These are phyloP conservation scores for Fusarium sp. DNA, from an alignment of 2,329 filamentous ascomycete species.

Conservation along the genomic window DNA sequence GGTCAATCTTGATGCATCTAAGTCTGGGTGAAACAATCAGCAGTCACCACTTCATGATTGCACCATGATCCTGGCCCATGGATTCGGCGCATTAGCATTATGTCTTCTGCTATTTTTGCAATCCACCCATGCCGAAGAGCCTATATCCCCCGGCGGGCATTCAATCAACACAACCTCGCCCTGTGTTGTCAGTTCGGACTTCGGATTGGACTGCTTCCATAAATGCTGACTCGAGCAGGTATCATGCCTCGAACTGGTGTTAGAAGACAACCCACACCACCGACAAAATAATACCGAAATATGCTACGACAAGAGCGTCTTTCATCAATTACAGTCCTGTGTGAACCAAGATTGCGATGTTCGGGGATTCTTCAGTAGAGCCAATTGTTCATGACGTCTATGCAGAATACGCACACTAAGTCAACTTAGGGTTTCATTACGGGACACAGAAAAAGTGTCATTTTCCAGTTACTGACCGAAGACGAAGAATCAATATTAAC, in stretches of 20 bases:
- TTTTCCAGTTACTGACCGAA: not conserved
- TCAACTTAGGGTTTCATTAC: not conserved
- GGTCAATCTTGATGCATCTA: too few relatives aligned
- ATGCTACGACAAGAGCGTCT: not conserved
- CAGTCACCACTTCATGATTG: too few relatives aligned
- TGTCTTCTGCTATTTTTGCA: not conserved
- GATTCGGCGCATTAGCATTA: not conserved
- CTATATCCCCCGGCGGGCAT: not conserved
- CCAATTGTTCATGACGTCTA: fast-evolving
- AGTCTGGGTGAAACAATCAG: too few relatives aligned
- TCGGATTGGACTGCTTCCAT: fast-evolving
- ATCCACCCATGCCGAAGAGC: fast-evolving
- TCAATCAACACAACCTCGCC: not conserved
- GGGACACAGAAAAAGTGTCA: not conserved
- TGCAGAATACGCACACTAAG: not conserved
- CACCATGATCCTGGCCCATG: not conserved
- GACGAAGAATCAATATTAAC: not conserved
- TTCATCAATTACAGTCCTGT: not conserved
- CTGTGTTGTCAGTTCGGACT: not conserved
- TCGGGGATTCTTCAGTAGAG: not conserved
- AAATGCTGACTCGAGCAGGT: not conserved
- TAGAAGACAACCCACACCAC: not conserved
- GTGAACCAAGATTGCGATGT: not conserved
- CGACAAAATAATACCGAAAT: not conserved
- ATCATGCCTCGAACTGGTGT: not conserved